Evolutionary conservation across 192 early-diverging fungal genomes (phyloP), one percentile per base, ranked within the genome.

Genomic region (Umbelopsis ramanniana): DNA sequence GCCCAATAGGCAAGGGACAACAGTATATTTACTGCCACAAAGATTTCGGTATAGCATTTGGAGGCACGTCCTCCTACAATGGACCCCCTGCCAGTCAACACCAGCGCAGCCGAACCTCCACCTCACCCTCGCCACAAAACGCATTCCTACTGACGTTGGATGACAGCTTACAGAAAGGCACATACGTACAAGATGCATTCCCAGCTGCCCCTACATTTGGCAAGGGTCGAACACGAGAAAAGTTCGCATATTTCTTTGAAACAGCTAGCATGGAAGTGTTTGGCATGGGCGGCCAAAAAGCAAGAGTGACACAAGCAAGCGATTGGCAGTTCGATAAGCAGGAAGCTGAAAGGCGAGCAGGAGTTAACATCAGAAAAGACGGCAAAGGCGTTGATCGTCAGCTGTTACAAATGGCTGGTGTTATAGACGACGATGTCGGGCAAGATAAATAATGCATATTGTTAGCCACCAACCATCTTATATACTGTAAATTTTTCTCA

Each of bases 311-410:
- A 21, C 84, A 86, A 33, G 67, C 78, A 46, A 79, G 73, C 17
- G 86, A 84, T 4, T 85, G 83, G 84, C 54, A 75, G 19, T 88
- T 86, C 78, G 86, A 88, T 50, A 72, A 80, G 40, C 57, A 76
- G 3, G 84, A 86, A 33, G 84, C 83, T 4, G 72, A 74, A 17
- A 72, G 75, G 45, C 76, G 85, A 26, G 78, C 82, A 12, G 75
- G 79, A 2, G 69, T 86, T 10, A 78, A 83, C 50, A 55, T 84
- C 14, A 68, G 85, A 29, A 45, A 76, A 53, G 52, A 75, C 17
- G 79, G 77, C 22, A 78, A 74, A 14, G 70, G 73, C 19, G 73
- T 84, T 35, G 81, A 86, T 35, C 82, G 82, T 48, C 82, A 86
- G 21, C 43, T 80, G 10, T 43, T 80, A 15, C 68, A 60, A 29